These are phyloP conservation scores for Flaveria sonorensis DNA, from an alignment of 129 eudicot genomes.

Conservation along the genomic window DNA sequence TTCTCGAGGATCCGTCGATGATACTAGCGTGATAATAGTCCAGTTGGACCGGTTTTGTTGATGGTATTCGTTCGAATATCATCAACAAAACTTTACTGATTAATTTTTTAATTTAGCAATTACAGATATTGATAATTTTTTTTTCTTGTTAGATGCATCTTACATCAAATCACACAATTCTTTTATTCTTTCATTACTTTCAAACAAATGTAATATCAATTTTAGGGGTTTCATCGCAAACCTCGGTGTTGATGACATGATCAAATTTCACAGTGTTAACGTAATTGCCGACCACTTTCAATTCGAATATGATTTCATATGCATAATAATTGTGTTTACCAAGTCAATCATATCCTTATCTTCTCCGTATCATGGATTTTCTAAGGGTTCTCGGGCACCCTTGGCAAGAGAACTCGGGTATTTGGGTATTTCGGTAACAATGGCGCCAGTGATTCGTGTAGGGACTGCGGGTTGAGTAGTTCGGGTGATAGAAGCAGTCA, in stretches of 20 bases:
- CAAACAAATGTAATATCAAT: too few species aligned
- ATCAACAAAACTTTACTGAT: background rate
- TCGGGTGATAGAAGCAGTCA: too few species aligned
- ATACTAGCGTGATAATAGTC: constrained; percentile 71
- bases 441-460: too few species aligned
- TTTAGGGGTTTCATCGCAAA: too few species aligned
- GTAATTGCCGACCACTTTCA: background rate
- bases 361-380: background rate
- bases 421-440: too few species aligned
- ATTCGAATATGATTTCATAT: background rate
- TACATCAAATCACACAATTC: background rate
- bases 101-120: background rate
- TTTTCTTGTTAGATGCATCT: background rate
- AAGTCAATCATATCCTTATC: background rate
- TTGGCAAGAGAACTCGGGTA: too few species aligned
- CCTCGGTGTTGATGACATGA: too few species aligned
- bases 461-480: too few species aligned
- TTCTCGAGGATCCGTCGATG: constrained; percentile 81
- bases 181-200: too few species aligned
- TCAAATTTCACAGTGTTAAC: background rate
- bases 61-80: constrained; percentile 13
- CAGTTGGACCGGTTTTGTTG: constrained; percentile 51
- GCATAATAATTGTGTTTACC: constrained; percentile 1
- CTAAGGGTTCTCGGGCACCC: too few species aligned
- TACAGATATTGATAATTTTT: background rate